A percentile compares a stretch with the other conserved stretches of the same genome.
These are phyloP conservation scores for Rhodomyrtus psidioides DNA, from an alignment of 441 rosid species.

Conservation along the genomic window DNA sequence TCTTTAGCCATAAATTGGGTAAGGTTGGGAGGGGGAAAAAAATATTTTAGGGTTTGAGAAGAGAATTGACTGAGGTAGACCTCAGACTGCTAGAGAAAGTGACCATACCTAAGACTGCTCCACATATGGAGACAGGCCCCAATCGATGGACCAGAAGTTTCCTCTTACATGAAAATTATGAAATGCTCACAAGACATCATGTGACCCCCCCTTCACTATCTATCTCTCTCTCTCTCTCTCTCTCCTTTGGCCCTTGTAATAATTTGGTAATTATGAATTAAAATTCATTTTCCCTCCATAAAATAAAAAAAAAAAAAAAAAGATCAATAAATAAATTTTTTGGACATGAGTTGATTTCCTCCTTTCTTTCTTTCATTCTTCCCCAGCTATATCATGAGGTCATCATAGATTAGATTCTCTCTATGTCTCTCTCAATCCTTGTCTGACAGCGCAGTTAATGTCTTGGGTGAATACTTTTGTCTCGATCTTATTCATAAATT, in stretches of 20 bases:
- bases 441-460: neutral
- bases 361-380: neutral
- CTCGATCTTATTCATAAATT: neutral
- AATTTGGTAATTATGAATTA: neutral
- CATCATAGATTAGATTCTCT: slow-evolving; percentile 18
- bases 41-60: slow-evolving; percentile 1
- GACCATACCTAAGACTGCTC: slow-evolving; percentile 21
- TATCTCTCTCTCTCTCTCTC: neutral
- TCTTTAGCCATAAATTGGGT: neutral
- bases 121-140: slow-evolving; percentile 18
- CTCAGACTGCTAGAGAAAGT: slow-evolving; percentile 14
- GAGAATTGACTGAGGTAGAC: slow-evolving; percentile 16
- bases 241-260: neutral
- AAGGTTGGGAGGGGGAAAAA: neutral
- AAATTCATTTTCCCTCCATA: neutral
- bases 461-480: neutral
- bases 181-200: slow-evolving; percentile 9
- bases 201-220: neutral
- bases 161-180: neutral
- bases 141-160: slow-evolving; percentile 18
- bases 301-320: neutral
- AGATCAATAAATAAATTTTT: neutral
- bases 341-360: neutral
- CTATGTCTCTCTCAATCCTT: neutral
- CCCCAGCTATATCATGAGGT: slow-evolving; percentile 19